These are phyloP conservation scores for Theobroma grandiflorum DNA, from an alignment of 441 rosid genomes.

Conservation along the genomic window DNA sequence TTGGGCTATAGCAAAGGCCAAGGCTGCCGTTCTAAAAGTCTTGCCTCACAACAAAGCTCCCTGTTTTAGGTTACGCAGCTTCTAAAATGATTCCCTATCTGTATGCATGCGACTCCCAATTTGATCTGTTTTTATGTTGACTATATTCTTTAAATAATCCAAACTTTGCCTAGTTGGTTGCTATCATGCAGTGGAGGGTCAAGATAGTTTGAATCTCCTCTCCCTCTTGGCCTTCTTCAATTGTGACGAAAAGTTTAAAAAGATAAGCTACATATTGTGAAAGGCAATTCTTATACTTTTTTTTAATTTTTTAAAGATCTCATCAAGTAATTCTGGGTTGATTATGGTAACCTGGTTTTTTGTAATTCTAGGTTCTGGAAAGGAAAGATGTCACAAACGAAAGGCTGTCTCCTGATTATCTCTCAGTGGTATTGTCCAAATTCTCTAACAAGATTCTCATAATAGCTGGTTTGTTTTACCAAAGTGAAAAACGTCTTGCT, in stretches of 20 bases:
- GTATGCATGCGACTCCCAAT: not conserved
- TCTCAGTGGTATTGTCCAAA: slow-evolving; percentile 60
- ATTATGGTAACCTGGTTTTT: slow-evolving; percentile 22
- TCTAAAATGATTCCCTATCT: not conserved
- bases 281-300: not conserved
- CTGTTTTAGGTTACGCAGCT: not conserved
- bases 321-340: slow-evolving; percentile 6
- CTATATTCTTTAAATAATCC: not conserved
- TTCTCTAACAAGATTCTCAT: not conserved
- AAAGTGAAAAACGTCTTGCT: not conserved
- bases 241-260: not conserved
- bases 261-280: not conserved
- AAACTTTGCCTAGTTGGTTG: slow-evolving; percentile 1
- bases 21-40: slow-evolving; percentile 21
- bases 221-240: not conserved
- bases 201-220: not conserved
- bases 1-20: slow-evolving; percentile 6
- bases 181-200: not conserved
- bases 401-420: slow-evolving; percentile 67
- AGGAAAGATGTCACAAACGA: slow-evolving; percentile 52
- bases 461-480: slow-evolving; percentile 5
- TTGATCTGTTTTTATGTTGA: slow-evolving; percentile 10
- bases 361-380: slow-evolving; percentile 70
- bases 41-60: slow-evolving; percentile 13
- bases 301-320: not conserved